These are phyloP conservation scores for Podaxis pistillaris DNA, from an alignment of 768 basidiomycete genomes.

Conservation along the genomic window DNA sequence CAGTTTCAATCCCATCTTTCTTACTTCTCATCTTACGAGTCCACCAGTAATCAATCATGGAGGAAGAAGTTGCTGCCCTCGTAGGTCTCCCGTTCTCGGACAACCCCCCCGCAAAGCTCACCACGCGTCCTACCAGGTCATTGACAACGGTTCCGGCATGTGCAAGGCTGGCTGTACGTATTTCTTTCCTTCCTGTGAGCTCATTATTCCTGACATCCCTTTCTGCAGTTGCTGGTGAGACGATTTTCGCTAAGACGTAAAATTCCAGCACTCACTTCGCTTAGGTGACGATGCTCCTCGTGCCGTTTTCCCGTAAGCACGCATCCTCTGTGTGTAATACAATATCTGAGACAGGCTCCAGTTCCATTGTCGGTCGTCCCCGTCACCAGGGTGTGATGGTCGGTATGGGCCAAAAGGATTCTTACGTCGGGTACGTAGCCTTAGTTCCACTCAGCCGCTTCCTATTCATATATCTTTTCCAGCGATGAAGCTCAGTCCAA, in stretches of 20 bases:
- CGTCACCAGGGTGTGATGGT: constrained; percentile 97
- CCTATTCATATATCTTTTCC: constrained; percentile 88
- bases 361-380: constrained; percentile 92
- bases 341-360: constrained; percentile 25
- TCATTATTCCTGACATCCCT: constrained; percentile 21
- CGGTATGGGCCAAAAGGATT: constrained; percentile 96
- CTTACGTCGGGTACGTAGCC: constrained; percentile 80
- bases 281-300: constrained; percentile 86
- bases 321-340: not conserved
- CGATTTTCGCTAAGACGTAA: constrained; percentile 12
- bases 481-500: constrained; percentile 93
- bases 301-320: constrained; percentile 91
- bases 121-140: constrained; percentile 49
- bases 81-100: constrained; percentile 41
- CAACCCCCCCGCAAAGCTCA: not conserved
- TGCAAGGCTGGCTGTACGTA: constrained; percentile 98
- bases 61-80: constrained; percentile 48
- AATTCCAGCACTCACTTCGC: constrained; percentile 24
- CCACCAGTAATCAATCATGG: constrained; percentile 42
- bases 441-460: constrained; percentile 33
- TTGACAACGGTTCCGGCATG: constrained; percentile 97
- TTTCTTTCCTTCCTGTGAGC: constrained; percentile 17
- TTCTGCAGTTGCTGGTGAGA: constrained; percentile 61
- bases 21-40: constrained; percentile 20
- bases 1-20: not conserved